Evolutionary conservation across 1,284 basidiomycete genomes (phyloP).

Genomic region (Microbotryum intermedium): DNA sequence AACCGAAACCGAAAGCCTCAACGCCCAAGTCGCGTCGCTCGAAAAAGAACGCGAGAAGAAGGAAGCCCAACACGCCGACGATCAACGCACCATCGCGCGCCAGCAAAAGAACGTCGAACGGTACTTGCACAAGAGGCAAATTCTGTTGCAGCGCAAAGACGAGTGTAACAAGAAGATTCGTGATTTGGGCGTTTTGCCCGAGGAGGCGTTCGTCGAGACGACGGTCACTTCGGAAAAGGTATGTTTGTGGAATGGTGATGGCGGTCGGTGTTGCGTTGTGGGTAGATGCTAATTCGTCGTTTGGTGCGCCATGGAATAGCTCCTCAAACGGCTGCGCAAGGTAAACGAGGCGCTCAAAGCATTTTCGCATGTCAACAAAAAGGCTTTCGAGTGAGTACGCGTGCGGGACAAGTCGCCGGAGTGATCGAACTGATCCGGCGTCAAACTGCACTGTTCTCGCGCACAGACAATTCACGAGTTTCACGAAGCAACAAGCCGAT

Average conservation of each 20-base stretch:
- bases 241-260: slow-evolving; percentile 37
- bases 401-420: no score
- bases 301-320: slow-evolving; percentile 51
- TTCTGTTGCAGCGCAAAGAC: slow-evolving; percentile 73
- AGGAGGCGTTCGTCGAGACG: slow-evolving; percentile 94
- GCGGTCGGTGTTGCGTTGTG: not conserved
- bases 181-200: slow-evolving; percentile 89
- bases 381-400: slow-evolving; percentile 66
- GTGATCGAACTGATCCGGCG: no score
- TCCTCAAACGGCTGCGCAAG: slow-evolving; percentile 79
- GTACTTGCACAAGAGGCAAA: slow-evolving; percentile 82
- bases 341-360: slow-evolving; percentile 90
- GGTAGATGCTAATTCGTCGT: no score
- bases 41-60: slow-evolving; percentile 61
- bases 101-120: slow-evolving; percentile 93
- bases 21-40: slow-evolving; percentile 56
- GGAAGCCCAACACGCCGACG: slow-evolving; percentile 74
- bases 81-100: slow-evolving; percentile 69
- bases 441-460: no score
- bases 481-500: slow-evolving; percentile 93
- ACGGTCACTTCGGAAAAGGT: slow-evolving; percentile 64
- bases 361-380: slow-evolving; percentile 98
- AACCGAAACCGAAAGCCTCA: slow-evolving; percentile 51
- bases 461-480: slow-evolving; percentile 74
- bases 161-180: slow-evolving; percentile 90